Evolutionary conservation across 1,139 yeast species (phyloP).

Genomic region (Hemisphaericaspora subhashii): DNA sequence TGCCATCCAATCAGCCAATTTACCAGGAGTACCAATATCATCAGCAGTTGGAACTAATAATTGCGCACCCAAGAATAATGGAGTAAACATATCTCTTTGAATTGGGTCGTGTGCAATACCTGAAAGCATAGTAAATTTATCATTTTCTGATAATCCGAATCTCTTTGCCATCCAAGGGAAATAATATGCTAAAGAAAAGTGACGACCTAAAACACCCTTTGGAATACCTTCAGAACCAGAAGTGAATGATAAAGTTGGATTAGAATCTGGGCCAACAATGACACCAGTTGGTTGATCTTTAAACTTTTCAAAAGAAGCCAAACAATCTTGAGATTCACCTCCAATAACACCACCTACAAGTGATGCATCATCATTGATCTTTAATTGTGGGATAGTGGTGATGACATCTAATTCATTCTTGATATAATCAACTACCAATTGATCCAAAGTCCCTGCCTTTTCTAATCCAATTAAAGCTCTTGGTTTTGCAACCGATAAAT

Average conservation of each 20-base stretch:
- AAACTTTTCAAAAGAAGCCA: slow-evolving; percentile 45
- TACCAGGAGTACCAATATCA: slow-evolving; percentile 98
- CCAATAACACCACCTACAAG: slow-evolving; percentile 56
- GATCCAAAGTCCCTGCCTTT: slow-evolving; percentile 83
- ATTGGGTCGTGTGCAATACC: slow-evolving; percentile 99
- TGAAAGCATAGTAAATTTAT: slow-evolving; percentile 93
- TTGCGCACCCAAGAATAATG: slow-evolving; percentile 92
- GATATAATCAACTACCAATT: slow-evolving; percentile 75
- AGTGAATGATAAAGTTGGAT: slow-evolving; percentile 96
- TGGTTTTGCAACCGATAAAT: slow-evolving; percentile 91
- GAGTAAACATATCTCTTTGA: slow-evolving; percentile 98
- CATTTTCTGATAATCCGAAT: slow-evolving; percentile 74
- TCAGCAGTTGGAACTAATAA: slow-evolving; percentile 91
- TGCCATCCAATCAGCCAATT: slow-evolving; percentile 96
- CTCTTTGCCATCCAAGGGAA: slow-evolving; percentile 97
- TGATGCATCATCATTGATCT: slow-evolving; percentile 74
- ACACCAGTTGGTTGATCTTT: slow-evolving; percentile 73
- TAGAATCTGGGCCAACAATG: slow-evolving; percentile 95
- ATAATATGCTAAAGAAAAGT: slow-evolving; percentile 91
- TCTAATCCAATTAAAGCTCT: slow-evolving; percentile 83
- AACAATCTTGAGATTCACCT: slow-evolving; percentile 43
- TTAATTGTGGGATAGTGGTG: slow-evolving; percentile 74
- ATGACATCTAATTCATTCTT: slow-evolving; percentile 67
- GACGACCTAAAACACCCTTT: slow-evolving; percentile 97
- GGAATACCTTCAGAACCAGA: slow-evolving; percentile 98